phyloP scores from a whole-genome alignment of 805 yeast species.

The Lipomyces chichibuensis region DNA sequence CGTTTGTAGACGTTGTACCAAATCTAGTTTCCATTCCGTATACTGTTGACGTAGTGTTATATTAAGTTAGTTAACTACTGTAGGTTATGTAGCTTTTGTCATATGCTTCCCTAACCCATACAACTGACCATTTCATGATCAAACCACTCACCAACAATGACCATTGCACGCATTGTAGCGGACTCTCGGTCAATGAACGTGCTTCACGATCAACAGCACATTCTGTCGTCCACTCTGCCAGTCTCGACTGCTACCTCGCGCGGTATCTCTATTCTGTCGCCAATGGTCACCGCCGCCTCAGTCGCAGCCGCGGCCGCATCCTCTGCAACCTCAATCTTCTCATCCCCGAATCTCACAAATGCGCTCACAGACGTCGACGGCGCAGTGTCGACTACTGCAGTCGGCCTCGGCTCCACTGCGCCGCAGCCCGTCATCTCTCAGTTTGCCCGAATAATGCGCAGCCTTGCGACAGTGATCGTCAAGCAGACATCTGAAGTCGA shows the following conservation, averaged over 20 bases:
- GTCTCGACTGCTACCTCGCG: not conserved
- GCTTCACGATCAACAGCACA: not conserved
- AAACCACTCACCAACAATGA: not conserved
- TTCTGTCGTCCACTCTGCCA: not conserved
- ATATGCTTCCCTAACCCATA: not conserved
- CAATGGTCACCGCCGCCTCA: slow-evolving; percentile 1
- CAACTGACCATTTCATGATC: not conserved
- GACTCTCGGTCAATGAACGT: not conserved
- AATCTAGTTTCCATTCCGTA: not conserved
- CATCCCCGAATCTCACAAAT: not conserved
- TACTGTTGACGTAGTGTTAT: too few relatives aligned
- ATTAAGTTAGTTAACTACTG: too few relatives aligned
- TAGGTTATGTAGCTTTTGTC: too few relatives aligned
- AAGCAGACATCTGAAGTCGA: slow-evolving; percentile 30
- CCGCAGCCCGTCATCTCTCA: slow-evolving; percentile 11
- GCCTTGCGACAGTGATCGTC: slow-evolving; percentile 25
- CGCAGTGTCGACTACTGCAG: slow-evolving; percentile 2
- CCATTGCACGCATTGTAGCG: not conserved
- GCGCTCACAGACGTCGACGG: not conserved
- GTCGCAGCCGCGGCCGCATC: not conserved
- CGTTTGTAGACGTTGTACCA: not conserved
- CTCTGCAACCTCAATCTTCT: not conserved
- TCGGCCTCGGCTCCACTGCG: not conserved
- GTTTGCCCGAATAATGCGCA: slow-evolving; percentile 16
- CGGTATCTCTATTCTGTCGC: not conserved